Evolutionary conservation across 805 yeast genomes (phyloP).

Genomic region (Candida pseudofarinosa): DNA sequence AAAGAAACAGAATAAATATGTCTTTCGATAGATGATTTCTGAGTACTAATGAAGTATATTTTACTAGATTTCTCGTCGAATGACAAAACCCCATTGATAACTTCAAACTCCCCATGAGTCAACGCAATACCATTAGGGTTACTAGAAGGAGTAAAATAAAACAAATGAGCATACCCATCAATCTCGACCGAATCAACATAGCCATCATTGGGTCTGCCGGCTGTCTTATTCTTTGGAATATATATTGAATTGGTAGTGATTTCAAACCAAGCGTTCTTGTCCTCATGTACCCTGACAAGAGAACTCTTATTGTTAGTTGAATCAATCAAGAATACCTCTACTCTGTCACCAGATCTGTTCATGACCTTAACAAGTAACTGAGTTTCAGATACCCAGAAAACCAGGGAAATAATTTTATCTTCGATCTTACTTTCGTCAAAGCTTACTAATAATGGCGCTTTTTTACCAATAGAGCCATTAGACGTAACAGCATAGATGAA

Average conservation of each 20-base stretch:
- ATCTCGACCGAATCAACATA: conserved; percentile 74
- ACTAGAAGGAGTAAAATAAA: conserved; percentile 71
- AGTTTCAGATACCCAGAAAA: conserved; percentile 51
- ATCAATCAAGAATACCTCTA: conserved; percentile 48
- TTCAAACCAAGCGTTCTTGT: conserved; percentile 62
- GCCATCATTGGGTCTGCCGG: conserved; percentile 45
- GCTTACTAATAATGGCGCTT: conserved; percentile 5
- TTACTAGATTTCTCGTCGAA: conserved; percentile 44
- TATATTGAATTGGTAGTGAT: conserved; percentile 28
- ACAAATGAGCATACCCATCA: conserved; percentile 70
- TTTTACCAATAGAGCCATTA: conserved; percentile 10
- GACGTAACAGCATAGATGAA: conserved; percentile 30
- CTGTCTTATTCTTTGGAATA: conserved; percentile 32
- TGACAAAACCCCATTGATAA: conserved; percentile 62
- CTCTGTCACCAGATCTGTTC: conserved; percentile 55
- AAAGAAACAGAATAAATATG: conserved; percentile 73
- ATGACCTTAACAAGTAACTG: conserved; percentile 54
- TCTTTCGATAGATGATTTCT: conserved; percentile 75
- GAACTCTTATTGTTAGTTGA: conserved; percentile 22
- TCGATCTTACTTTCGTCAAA: conserved; percentile 23
- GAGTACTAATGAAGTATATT: conserved; percentile 67
- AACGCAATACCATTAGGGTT: conserved; percentile 45
- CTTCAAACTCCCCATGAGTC: conserved; percentile 84
- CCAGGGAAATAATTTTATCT: conserved; percentile 54
- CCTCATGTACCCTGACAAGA: conserved; percentile 41